Percentiles rank a stretch among this genome's conserved stretches.
phyloP scores from a whole-genome alignment of 1,284 basidiomycete genomes.

The Agaricales sp. region DNA sequence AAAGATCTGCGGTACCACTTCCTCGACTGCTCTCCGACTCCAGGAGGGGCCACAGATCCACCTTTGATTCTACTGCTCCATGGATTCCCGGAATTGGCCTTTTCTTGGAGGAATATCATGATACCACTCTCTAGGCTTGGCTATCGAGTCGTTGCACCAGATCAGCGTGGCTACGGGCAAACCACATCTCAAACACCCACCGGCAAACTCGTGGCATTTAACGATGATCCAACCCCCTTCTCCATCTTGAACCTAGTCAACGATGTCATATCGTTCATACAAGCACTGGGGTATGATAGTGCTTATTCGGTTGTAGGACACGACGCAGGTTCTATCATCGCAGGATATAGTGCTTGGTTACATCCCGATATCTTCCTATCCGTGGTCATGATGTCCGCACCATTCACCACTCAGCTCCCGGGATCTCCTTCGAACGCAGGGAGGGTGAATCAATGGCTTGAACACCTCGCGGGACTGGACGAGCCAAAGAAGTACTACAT shows the following conservation, averaged over 20 bases:
- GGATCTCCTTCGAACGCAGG: constrained; percentile 14
- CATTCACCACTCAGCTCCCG: constrained; percentile 35
- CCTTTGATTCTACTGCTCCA: constrained; percentile 51
- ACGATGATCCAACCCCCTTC: constrained; percentile 40
- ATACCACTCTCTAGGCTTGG: constrained; percentile 36
- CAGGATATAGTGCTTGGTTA: constrained; percentile 40
- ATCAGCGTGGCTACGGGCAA: constrained; percentile 39
- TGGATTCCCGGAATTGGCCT: constrained; percentile 56
- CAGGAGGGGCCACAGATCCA: constrained; percentile 6
- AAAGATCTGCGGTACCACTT: background rate
- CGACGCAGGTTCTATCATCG: constrained; percentile 46
- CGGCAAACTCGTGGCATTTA: constrained; percentile 23
- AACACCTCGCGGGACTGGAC: constrained; percentile 26
- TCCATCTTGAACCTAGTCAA: constrained; percentile 37
- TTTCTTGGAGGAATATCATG: constrained; percentile 52
- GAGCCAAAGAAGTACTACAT: constrained; percentile 52
- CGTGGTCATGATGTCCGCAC: constrained; percentile 49
- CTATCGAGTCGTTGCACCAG: constrained; percentile 42
- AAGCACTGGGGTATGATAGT: constrained; percentile 35
- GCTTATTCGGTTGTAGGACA: constrained; percentile 45
- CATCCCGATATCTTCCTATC: constrained; percentile 45
- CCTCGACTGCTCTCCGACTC: background rate
- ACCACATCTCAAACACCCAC: constrained; percentile 16
- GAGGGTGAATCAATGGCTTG: constrained; percentile 8
- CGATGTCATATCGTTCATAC: constrained; percentile 41